Evolutionary conservation across 2,329 filamentous ascomycete species (phyloP).

Genomic region (Metarhizium humberi): DNA sequence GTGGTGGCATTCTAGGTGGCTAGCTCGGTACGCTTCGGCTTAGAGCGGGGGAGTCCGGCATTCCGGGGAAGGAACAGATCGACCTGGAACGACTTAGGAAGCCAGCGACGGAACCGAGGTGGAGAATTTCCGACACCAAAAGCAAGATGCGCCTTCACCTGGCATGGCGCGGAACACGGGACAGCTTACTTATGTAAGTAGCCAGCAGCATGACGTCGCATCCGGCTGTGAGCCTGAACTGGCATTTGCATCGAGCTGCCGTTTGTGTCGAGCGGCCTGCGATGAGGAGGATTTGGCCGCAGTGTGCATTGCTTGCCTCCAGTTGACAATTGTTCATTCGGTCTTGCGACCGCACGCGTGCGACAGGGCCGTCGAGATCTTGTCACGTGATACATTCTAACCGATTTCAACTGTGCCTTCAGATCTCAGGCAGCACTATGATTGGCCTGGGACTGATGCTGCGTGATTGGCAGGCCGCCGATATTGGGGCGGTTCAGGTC

Average conservation of each 20-base stretch:
- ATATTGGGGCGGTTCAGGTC: not conserved
- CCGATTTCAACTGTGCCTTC: not conserved
- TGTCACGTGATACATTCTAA: conserved; percentile 2
- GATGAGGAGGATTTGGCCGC: not conserved
- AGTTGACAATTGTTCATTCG: not conserved
- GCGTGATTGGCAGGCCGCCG: conserved; percentile 15
- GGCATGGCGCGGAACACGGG: not conserved
- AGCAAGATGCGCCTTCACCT: not conserved
- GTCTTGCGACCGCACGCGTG: too few relatives aligned
- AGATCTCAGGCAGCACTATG: not conserved
- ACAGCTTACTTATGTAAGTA: not conserved
- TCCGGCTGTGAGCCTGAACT: not conserved
- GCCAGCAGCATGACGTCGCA: not conserved
- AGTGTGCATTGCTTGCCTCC: not conserved
- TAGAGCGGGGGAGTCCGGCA: conserved; percentile 18
- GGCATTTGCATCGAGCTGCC: not conserved
- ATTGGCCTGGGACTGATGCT: conserved; percentile 7
- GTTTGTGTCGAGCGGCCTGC: not conserved
- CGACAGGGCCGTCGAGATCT: not conserved
- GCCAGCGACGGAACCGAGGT: conserved; percentile 3
- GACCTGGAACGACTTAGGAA: not conserved
- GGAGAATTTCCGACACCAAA: not conserved
- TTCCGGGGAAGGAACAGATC: not conserved
- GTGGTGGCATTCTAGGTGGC: not conserved
- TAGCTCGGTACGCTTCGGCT: conserved; percentile 29